A percentile compares a stretch with the other conserved stretches of the same genome.
Evolutionary conservation across 1,139 yeast species (phyloP).

Genomic region (Blastobotrys serpentis): DNA sequence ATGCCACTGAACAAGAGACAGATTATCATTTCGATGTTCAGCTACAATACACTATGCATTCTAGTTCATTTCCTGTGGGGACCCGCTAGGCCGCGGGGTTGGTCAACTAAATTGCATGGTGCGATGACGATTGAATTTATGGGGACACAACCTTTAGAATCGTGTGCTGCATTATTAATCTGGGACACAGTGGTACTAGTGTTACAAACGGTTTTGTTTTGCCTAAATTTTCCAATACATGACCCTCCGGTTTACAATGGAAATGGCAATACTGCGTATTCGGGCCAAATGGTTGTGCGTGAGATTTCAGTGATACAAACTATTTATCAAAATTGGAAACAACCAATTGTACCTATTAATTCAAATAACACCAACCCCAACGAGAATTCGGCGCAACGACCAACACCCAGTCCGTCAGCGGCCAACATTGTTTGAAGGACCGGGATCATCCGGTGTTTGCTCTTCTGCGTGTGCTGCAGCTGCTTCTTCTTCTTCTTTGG

Average conservation of each 20-base stretch:
- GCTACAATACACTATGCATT: conserved; percentile 25
- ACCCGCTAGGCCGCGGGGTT: conserved; percentile 21
- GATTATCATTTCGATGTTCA: conserved; percentile 24
- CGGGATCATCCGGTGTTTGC: no score
- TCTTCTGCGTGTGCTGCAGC: no score
- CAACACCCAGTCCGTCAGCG: conserved; percentile 5
- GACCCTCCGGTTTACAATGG: conserved; percentile 3
- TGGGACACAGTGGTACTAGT: conserved; percentile 29
- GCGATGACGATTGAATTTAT: conserved; percentile 39
- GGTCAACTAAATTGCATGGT: conserved; percentile 31
- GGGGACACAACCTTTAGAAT: conserved; percentile 31
- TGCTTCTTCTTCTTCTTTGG: background rate
- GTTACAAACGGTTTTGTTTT: conserved; percentile 29
- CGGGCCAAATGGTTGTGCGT: conserved; percentile 29
- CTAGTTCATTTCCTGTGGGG: conserved; percentile 21
- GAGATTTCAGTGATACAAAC: conserved; percentile 21
- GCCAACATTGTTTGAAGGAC: conserved; percentile 6
- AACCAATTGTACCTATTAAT: background rate
- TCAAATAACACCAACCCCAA: conserved; percentile 1
- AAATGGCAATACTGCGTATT: conserved; percentile 18
- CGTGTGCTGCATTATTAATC: conserved; percentile 26
- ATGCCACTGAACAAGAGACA: conserved; percentile 26
- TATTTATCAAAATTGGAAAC: conserved; percentile 16
- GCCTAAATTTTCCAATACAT: conserved; percentile 25
- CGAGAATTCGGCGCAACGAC: background rate